Evolutionary conservation across 164 flowering plant species (phyloP).

Genomic region (Annona cherimola): DNA sequence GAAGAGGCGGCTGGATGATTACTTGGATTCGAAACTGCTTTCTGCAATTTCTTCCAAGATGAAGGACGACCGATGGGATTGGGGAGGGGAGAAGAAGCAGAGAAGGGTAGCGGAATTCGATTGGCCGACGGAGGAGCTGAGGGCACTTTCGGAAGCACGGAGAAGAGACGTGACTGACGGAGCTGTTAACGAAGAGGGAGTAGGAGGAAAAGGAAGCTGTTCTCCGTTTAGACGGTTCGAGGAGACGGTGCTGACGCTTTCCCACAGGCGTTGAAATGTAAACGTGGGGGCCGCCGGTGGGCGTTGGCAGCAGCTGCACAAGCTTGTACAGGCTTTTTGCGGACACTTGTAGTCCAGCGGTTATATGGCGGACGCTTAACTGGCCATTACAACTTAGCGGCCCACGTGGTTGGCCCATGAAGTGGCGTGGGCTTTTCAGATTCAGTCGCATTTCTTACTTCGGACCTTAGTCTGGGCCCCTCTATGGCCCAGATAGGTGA

Average conservation of each 20-base stretch:
- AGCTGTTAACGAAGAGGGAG: constrained; percentile 15
- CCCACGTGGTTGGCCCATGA: too few species aligned
- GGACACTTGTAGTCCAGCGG: too few species aligned
- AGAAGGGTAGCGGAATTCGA: constrained; percentile 12
- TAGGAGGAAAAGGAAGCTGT: constrained; percentile 6
- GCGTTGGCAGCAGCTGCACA: too few species aligned
- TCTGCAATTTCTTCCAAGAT: constrained; percentile 20
- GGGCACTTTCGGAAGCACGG: constrained; percentile 2
- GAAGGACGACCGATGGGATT: not conserved
- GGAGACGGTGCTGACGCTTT: constrained; percentile 11
- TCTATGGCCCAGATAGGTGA: too few species aligned
- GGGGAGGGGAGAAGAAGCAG: not conserved
- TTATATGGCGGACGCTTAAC: too few species aligned
- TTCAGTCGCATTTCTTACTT: too few species aligned
- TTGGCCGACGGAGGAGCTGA: constrained; percentile 23
- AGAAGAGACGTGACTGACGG: constrained; percentile 1
- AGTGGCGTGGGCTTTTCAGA: too few species aligned
- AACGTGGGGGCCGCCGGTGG: not conserved
- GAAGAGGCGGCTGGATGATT: constrained; percentile 26
- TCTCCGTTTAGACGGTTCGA: constrained; percentile 22
- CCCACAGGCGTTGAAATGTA: constrained; percentile 8
- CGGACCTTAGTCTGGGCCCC: too few species aligned
- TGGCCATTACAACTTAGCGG: too few species aligned
- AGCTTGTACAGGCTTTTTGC: too few species aligned
- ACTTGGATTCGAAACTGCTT: constrained; percentile 30